Evolutionary conservation across 2,329 filamentous ascomycete genomes (phyloP).

Genomic region (Penicillium sp.): DNA sequence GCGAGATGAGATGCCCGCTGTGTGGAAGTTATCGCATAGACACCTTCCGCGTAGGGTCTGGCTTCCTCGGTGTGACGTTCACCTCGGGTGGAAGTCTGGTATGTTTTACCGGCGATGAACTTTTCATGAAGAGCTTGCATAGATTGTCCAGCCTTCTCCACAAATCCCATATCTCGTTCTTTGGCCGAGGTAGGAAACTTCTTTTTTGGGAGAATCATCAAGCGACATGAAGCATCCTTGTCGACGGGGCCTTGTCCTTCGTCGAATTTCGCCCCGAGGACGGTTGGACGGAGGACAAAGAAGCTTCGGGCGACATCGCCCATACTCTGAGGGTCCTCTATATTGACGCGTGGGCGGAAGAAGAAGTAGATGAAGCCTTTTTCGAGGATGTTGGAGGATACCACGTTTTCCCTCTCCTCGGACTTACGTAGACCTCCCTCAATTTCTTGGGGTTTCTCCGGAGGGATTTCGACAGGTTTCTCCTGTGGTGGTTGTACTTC

Average conservation of each 20-base stretch:
- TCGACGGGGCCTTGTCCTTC: slow-evolving; percentile 52
- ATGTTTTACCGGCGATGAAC: slow-evolving; percentile 66
- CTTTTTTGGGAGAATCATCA: slow-evolving; percentile 83
- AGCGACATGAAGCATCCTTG: slow-evolving; percentile 62
- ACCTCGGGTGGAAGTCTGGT: slow-evolving; percentile 74
- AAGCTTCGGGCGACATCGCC: slow-evolving; percentile 75
- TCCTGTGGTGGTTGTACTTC: slow-evolving; percentile 13
- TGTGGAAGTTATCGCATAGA: slow-evolving; percentile 77
- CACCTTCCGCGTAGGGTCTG: slow-evolving; percentile 76
- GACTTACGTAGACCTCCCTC: slow-evolving; percentile 51
- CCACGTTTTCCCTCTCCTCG: slow-evolving; percentile 50
- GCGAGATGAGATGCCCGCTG: slow-evolving; percentile 72
- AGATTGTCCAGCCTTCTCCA: slow-evolving; percentile 69
- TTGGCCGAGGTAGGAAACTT: slow-evolving; percentile 66
- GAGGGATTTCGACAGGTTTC: slow-evolving; percentile 7
- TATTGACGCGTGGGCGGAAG: slow-evolving; percentile 72
- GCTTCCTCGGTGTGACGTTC: slow-evolving; percentile 67
- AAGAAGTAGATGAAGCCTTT: slow-evolving; percentile 94
- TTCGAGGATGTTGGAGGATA: slow-evolving; percentile 69
- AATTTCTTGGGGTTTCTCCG: slow-evolving; percentile 17
- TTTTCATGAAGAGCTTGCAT: slow-evolving; percentile 70
- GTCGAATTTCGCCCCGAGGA: slow-evolving; percentile 66
- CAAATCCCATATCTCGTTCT: slow-evolving; percentile 78
- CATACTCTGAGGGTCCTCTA: slow-evolving; percentile 67
- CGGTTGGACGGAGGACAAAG: slow-evolving; percentile 74